Evolutionary conservation across 768 basidiomycete genomes (phyloP).

Genomic region (Chiua virens): DNA sequence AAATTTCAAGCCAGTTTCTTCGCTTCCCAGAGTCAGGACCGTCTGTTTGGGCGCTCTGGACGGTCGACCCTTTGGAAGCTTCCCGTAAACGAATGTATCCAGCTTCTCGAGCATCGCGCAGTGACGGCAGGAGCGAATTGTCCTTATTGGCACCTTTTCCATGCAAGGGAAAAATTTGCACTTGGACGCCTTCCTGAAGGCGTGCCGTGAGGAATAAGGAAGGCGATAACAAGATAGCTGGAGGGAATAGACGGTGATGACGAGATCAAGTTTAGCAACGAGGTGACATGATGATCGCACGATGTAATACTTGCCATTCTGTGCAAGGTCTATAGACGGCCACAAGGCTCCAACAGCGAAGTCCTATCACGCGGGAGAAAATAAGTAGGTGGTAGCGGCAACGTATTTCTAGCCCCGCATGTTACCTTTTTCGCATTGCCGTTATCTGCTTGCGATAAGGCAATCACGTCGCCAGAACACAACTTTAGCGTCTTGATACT

Average conservation of each 20-base stretch:
- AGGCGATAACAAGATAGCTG: slow-evolving; percentile 56
- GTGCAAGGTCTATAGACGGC: slow-evolving; percentile 66
- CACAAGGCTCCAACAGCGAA: slow-evolving; percentile 72
- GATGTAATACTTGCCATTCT: slow-evolving; percentile 49
- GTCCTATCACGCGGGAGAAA: slow-evolving; percentile 37
- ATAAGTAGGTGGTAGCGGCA: slow-evolving; percentile 10
- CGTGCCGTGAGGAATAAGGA: slow-evolving; percentile 63
- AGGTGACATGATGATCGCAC: neutral
- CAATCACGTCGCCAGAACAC: slow-evolving; percentile 69
- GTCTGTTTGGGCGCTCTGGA: slow-evolving; percentile 19
- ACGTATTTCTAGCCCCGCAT: slow-evolving; percentile 9
- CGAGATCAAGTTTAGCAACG: slow-evolving; percentile 15
- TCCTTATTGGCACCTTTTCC: slow-evolving; percentile 36
- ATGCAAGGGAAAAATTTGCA: slow-evolving; percentile 50
- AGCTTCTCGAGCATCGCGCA: slow-evolving; percentile 52
- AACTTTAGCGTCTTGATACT: slow-evolving; percentile 58
- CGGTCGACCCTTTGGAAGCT: slow-evolving; percentile 23
- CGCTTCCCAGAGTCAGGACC: slow-evolving; percentile 33
- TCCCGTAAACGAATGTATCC: slow-evolving; percentile 54
- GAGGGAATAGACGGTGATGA: slow-evolving; percentile 5
- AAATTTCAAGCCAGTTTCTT: slow-evolving; percentile 66
- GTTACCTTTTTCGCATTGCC: slow-evolving; percentile 35
- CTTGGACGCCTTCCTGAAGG: slow-evolving; percentile 48
- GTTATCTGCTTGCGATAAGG: slow-evolving; percentile 45
- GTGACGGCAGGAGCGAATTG: slow-evolving; percentile 48